A percentile compares a stretch with the other conserved stretches of the same genome.
Conservation (phyloP, 176 grass and related monocot species). For the Triticum aestivum region IWGSC_CS_RefSeq_v2.1 NC_057806.1:598260617-598261116, state of each 20-base stretch:
- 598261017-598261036: background rate
- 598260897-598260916: background rate
- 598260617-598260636: background rate
- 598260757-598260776: background rate
- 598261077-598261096: background rate
- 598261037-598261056: background rate
- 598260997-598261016: background rate
- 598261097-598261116: background rate
- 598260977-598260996: background rate
- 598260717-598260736: background rate
- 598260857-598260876: background rate
- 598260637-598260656: background rate
- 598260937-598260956: background rate
- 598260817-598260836: background rate
- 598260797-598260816: constrained; percentile 18
- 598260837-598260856: background rate
- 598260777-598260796: background rate
- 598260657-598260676: background rate
- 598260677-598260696: too few species aligned
- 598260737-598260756: too few species aligned
- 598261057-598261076: constrained; percentile 37
- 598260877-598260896: background rate
- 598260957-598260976: background rate
- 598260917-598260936: background rate
- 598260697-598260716: background rate